These are phyloP conservation scores for Neurospora sp. DNA, from an alignment of 495 filamentous ascomycete species.

Conservation along the genomic window DNA sequence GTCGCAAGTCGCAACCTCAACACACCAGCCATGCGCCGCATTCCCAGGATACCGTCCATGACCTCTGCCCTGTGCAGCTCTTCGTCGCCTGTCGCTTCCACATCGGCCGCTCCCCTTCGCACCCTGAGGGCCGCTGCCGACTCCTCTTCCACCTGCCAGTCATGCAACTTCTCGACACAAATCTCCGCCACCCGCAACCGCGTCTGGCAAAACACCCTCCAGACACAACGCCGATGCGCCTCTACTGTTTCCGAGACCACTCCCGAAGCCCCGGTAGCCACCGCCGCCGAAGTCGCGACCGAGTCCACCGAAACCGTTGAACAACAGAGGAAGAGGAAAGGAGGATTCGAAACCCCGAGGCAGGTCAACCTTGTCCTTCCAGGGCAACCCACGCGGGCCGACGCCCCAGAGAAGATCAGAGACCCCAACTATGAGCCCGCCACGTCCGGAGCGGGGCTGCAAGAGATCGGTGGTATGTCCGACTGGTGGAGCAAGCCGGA, in stretches of 20 bases:
- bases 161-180: not conserved
- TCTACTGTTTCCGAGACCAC: slow-evolving; percentile 4
- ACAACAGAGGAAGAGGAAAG: not conserved
- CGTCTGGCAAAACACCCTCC: slow-evolving; percentile 4
- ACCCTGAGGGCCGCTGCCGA: slow-evolving; percentile 3
- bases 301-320: not conserved
- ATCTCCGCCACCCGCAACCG: slow-evolving; percentile 2
- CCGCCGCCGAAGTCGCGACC: not conserved
- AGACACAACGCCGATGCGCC: slow-evolving; percentile 14
- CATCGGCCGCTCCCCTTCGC: slow-evolving; percentile 6
- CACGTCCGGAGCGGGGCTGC: slow-evolving; percentile 45
- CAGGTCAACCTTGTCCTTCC: slow-evolving; percentile 18
- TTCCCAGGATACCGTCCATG: slow-evolving; percentile 18
- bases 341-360: not conserved
- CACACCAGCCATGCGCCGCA: slow-evolving; percentile 15
- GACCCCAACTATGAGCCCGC: slow-evolving; percentile 48
- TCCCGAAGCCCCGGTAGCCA: not conserved
- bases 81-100: slow-evolving; percentile 3
- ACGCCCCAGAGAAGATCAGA: slow-evolving; percentile 13
- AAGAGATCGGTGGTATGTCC: slow-evolving; percentile 43
- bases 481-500: slow-evolving; percentile 38
- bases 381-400: slow-evolving; percentile 1
- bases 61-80: slow-evolving; percentile 13
- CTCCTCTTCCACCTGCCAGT: not conserved
- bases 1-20: not conserved